Base-by-base conservation (phyloP, 2,329 filamentous ascomycete genomes). In the Paracoccidioides lutzii region DNA sequence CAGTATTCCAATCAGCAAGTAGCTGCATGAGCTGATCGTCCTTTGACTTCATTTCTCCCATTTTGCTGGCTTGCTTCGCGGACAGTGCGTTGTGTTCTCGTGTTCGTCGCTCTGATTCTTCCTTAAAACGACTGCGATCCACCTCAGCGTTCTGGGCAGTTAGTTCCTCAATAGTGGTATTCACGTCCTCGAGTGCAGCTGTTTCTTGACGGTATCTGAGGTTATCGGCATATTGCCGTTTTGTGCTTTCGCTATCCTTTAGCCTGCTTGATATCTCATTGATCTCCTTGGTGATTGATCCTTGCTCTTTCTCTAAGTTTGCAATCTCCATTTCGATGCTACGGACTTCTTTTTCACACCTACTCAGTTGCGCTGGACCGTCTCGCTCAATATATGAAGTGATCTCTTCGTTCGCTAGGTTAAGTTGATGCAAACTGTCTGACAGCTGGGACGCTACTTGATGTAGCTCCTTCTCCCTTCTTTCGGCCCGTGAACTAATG, bases 141-240 rank as follows among this genome's bases (percentile, higher is more conserved):
- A 87, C 86, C 60, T 87, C 84, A 0, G 89, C 90, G 66, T 93
- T 88, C 59, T 89, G 84, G 9, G 79, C 78, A 69, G 90, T 83
- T 5, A 98, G 78, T 57, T 87, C 80, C 43, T 74, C 70, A 59
- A 98, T 90, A 58, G 93, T 87, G 15, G 70, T 69, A 55, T 81
- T 75, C 5, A 96, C 78, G 3, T 74, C 75, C 44, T 87, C 78
- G 1, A 96, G 77, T 41, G 84, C 78, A 55, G 82, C 80, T 55
- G 82, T 76, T 58, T 87, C 85, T 66, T 85, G 85, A 57, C 93
- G 87, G 68, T 90, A 95, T 59, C 84, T 84, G 53, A 97, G 75
- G 64, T 98, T 98, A 67, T 97, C 90, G 28, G 78, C 78, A 62
- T 98, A 95, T 60, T 88, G 90, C 63, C 88, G 85, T 72, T 90